A percentile compares a stretch with the other conserved stretches of the same genome.
These are phyloP conservation scores for Fusarium sp. DNA, from an alignment of 2,329 filamentous ascomycete genomes.

Conservation along the genomic window DNA sequence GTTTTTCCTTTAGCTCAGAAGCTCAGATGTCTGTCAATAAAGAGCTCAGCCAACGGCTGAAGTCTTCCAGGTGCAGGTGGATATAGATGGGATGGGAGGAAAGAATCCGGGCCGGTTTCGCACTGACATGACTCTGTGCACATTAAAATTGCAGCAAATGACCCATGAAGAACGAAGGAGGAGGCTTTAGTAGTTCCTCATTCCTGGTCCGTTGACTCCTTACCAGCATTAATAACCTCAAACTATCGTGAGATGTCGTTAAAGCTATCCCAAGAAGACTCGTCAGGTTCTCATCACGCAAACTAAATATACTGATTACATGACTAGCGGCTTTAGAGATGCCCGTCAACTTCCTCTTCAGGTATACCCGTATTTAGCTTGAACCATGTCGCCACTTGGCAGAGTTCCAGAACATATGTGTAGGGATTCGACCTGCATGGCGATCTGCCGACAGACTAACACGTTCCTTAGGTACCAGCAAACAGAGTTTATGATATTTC, in stretches of 20 bases:
- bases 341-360: constrained; percentile 32
- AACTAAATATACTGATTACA: constrained; percentile 24
- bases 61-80: constrained; percentile 7
- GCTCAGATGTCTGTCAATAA: neutral
- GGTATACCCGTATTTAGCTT: constrained; percentile 26
- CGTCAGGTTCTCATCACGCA: constrained; percentile 8
- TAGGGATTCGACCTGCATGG: constrained; percentile 18
- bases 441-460: constrained; percentile 29
- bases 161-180: neutral
- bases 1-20: neutral
- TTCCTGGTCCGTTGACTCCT: constrained; percentile 9
- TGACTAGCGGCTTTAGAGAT: constrained; percentile 29
- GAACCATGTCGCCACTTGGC: constrained; percentile 30
- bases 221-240: constrained; percentile 13
- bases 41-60: neutral
- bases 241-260: constrained; percentile 1
- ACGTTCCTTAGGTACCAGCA: constrained; percentile 1
- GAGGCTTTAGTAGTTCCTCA: constrained; percentile 4
- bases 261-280: constrained; percentile 28
- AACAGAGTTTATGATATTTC: constrained; percentile 8
- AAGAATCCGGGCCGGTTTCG: constrained; percentile 13
- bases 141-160: neutral
- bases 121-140: constrained; percentile 12
- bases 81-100: constrained; percentile 12
- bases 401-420: constrained; percentile 23